Base-by-base conservation (phyloP, 495 filamentous ascomycete genomes). In the Podospora pseudocomata region DNA sequence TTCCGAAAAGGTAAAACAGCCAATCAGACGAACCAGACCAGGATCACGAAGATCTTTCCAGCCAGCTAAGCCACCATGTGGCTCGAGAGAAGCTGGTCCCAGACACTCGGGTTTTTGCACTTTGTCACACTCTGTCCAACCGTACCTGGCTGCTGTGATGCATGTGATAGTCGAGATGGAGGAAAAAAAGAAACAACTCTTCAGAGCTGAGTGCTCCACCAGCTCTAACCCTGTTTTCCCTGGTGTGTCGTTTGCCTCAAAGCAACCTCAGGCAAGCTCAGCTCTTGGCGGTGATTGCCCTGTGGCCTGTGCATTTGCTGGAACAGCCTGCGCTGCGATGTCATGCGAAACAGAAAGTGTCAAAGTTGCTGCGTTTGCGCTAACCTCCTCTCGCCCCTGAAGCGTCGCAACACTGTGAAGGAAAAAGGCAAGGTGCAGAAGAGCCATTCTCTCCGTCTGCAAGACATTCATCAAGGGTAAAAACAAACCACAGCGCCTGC, bases 71-170 rank as follows among this genome's bases (percentile, higher is more conserved):
- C 68, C 68, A 70, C 69, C 58, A 65, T 65, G 69, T 70, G 69
- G 69, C 69, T 65, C 30, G 19, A 67, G 64, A 54, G 63, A n/a
- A 20, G 7, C 20, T 18, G 63, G 73, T 73, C 55, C 72, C 74
- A 72, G 30, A 68, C 64, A 60, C 65, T 75, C 73, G 71, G 73
- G 72, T 67, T 63, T 61, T 63, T 44, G 55, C 5, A 57, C n/a
- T 9, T 65, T 26, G 27, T 63, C 16, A 32, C 16, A 7, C n/a
- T 32, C 27, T 61, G 59, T 61, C 59, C 59, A 61, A 61, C 59
- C 59, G 13, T 20, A 30, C 30, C 9, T 5, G n/a, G 15, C 23
- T 58, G 55, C 23, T 23, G 19, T 11, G 20, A 9, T 11, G 23
- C 20, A 23, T 28, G 30, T 7, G 30, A 32, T 2, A 9, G 3